These are phyloP conservation scores for Fagopyrum tataricum DNA, from an alignment of 148 eudicot genomes.

Conservation along the genomic window DNA sequence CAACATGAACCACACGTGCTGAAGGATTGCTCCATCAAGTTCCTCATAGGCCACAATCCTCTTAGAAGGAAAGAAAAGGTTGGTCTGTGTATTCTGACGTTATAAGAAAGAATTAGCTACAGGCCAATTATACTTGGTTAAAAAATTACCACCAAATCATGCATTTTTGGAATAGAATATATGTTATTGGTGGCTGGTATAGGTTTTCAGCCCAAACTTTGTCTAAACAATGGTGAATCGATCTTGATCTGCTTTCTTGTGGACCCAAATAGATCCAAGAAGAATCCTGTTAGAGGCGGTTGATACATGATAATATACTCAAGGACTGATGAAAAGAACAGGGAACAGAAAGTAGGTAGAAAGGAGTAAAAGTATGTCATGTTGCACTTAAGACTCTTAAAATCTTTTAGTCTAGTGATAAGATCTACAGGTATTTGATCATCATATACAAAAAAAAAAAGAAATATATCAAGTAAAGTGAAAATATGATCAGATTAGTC, in stretches of 20 bases:
- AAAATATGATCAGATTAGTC: neutral
- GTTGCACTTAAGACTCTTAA: neutral
- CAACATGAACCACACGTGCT: neutral
- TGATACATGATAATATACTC: neutral
- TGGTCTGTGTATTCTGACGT: neutral
- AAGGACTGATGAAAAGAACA: slow-evolving; percentile 6
- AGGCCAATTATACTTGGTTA: neutral
- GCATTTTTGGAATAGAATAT: neutral
- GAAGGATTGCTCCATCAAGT: neutral
- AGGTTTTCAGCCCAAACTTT: neutral
- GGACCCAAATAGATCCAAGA: slow-evolving; percentile 7
- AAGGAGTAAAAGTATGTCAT: neutral
- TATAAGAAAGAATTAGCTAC: neutral
- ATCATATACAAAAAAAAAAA: neutral
- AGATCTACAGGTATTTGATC: neutral
- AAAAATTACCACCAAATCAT: neutral
- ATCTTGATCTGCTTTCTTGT: neutral
- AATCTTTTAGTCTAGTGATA: neutral
- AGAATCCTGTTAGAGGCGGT: neutral
- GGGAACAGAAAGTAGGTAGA: slow-evolving; percentile 9
- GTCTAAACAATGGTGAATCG: neutral
- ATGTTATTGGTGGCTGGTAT: neutral
- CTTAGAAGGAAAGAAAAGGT: slow-evolving; percentile 2
- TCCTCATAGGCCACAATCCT: neutral
- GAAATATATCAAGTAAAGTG: neutral